phyloP scores from a whole-genome alignment of 371 early-diverging fungal genomes.

The Agmasoma carcini region DNA sequence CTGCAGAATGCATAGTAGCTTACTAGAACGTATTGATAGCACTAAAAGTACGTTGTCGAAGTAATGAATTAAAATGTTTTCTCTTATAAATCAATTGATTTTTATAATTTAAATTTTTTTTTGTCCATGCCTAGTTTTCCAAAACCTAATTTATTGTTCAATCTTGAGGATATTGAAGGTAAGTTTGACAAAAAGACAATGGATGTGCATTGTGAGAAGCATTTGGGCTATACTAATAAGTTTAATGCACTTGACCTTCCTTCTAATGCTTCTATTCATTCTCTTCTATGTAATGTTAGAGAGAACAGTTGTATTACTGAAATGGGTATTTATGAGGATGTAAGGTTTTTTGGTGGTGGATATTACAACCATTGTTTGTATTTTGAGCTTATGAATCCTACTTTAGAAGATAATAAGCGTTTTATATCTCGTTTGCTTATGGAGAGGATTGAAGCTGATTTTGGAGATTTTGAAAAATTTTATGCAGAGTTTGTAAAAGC shows the following conservation, averaged over 20 bases:
- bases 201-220: constrained; percentile 80
- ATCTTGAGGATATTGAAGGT: constrained; percentile 45
- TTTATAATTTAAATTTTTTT: neutral
- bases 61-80: neutral
- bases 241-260: constrained; percentile 55
- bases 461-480: constrained; percentile 71
- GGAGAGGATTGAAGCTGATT: constrained; percentile 63
- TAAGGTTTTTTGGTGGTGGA: constrained; percentile 80
- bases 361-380: constrained; percentile 89
- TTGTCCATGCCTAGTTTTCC: constrained; percentile 2
- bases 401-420: constrained; percentile 54
- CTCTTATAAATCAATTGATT: neutral
- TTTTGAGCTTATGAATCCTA: constrained; percentile 77
- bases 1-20: constrained; percentile 41
- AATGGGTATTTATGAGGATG: constrained; percentile 61
- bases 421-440: constrained; percentile 53
- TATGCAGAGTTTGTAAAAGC: constrained; percentile 62
- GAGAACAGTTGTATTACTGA: constrained; percentile 56
- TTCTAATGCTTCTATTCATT: neutral
- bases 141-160: constrained; percentile 38
- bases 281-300: constrained; percentile 56
- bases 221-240: constrained; percentile 64
- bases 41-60: neutral
- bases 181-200: constrained; percentile 65
- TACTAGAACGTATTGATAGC: constrained; percentile 11